A percentile compares a stretch with the other conserved stretches of the same genome.
Conservation (phyloP, 176 grass and related monocot genomes). For the Zea luxurians region DNA sequence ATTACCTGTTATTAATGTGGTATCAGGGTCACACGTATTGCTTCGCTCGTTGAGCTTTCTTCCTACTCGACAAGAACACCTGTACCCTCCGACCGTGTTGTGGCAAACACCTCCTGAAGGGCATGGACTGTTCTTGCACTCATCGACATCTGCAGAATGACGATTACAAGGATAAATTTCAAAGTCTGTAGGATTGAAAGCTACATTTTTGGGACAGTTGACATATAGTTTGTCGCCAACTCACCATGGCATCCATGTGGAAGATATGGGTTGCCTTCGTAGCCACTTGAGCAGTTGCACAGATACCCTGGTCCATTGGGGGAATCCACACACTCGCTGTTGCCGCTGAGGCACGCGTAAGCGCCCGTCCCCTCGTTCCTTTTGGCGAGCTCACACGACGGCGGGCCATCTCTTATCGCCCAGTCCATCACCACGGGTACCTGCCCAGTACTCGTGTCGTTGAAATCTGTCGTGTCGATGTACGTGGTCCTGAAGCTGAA, state of each 20-base stretch:
- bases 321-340: too few species aligned
- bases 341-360: too few species aligned
- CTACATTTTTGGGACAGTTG: too few species aligned
- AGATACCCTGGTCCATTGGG: constrained; percentile 15
- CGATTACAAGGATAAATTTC: too few species aligned
- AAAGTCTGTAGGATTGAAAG: too few species aligned
- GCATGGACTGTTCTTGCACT: background rate
- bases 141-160: background rate
- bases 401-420: background rate
- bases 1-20: background rate
- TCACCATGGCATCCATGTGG: constrained; percentile 1
- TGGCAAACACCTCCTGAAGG: background rate
- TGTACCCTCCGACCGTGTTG: background rate
- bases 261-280: constrained; percentile 38
- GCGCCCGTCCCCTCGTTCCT: background rate
- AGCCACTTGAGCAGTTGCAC: constrained; percentile 33
- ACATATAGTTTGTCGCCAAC: too few species aligned
- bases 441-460: background rate
- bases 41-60: too few species aligned
- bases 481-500: constrained; percentile 24
- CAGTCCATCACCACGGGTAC: constrained; percentile 1
- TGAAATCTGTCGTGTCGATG: constrained; percentile 19
- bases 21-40: too few species aligned
- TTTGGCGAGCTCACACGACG: background rate
- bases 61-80: background rate